Evolutionary conservation across 2,329 filamentous ascomycete species (phyloP).

Genomic region (Xylaria sp.): DNA sequence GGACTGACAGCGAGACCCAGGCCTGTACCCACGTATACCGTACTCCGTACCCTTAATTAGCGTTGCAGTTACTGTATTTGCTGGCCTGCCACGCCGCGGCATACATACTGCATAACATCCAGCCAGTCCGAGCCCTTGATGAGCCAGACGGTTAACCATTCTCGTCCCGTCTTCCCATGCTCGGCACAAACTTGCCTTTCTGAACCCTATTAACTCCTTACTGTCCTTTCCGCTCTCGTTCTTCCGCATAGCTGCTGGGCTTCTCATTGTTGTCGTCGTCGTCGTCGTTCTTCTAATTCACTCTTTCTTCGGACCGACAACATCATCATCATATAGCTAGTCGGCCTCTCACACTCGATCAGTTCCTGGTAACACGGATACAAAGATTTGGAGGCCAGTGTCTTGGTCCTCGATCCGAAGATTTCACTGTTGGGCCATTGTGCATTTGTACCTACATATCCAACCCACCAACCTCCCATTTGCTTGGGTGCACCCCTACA

Average conservation of each 20-base stretch:
- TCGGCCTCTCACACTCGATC: not conserved
- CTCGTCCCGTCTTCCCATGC: slow-evolving; percentile 39
- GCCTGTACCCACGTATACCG: slow-evolving; percentile 21
- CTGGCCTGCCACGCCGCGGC: slow-evolving; percentile 30
- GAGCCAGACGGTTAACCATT: slow-evolving; percentile 40
- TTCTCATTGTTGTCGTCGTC: slow-evolving; percentile 35
- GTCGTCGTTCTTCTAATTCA: slow-evolving; percentile 36
- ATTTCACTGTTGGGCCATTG: slow-evolving; percentile 38
- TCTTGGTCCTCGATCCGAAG: slow-evolving; percentile 30
- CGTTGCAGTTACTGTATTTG: slow-evolving; percentile 37
- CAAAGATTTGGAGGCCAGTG: slow-evolving; percentile 7
- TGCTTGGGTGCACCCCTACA: slow-evolving; percentile 35
- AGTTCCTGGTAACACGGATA: slow-evolving; percentile 7
- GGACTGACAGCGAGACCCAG: slow-evolving; percentile 32
- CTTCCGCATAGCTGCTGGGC: slow-evolving; percentile 46
- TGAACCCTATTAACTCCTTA: slow-evolving; percentile 30
- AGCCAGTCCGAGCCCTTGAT: slow-evolving; percentile 39
- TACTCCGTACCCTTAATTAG: slow-evolving; percentile 44
- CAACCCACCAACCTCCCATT: slow-evolving; percentile 41
- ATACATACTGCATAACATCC: slow-evolving; percentile 46
- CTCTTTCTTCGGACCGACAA: slow-evolving; percentile 34
- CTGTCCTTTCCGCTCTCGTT: slow-evolving; percentile 44
- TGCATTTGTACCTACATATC: slow-evolving; percentile 46
- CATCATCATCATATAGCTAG: slow-evolving; percentile 24
- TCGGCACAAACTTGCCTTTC: slow-evolving; percentile 39